phyloP scores from a whole-genome alignment of 202 grass and related monocot genomes.

The Elaeis oleifera region DNA sequence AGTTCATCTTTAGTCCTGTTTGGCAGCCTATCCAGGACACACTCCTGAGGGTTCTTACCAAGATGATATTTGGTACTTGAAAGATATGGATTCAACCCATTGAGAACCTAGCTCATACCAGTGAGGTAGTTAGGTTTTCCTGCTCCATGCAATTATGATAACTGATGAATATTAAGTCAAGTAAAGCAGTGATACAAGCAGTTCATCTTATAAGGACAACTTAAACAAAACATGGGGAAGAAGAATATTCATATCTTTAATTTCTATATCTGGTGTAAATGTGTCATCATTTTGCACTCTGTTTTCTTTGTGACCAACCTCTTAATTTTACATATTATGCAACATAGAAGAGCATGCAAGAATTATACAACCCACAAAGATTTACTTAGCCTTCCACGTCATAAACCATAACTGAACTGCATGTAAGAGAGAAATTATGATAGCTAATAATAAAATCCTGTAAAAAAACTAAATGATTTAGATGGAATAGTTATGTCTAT shows the following conservation, averaged over 20 bases:
- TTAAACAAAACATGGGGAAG: no score
- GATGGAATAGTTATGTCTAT: no score
- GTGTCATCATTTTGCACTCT: no score
- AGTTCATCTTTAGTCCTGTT: slow-evolving; percentile 66
- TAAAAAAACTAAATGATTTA: no score
- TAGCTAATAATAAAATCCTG: no score
- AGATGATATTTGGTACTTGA: slow-evolving; percentile 78
- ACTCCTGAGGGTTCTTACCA: slow-evolving; percentile 92
- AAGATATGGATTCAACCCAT: slow-evolving; percentile 79
- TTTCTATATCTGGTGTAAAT: no score
- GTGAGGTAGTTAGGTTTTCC: slow-evolving; percentile 88
- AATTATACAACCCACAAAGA: no score
- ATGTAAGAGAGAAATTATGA: no score
- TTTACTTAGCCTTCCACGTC: no score
- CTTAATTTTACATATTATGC: neutral
- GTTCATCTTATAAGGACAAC: neutral
- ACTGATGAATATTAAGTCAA: slow-evolving; percentile 16
- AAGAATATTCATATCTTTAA: no score
- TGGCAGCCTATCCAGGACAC: slow-evolving; percentile 68
- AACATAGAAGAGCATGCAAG: no score
- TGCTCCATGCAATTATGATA: slow-evolving; percentile 41
- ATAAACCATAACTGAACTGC: no score
- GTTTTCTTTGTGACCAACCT: neutral
- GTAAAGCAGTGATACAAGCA: neutral
- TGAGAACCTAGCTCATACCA: slow-evolving; percentile 98